These are phyloP conservation scores for Penicillium atrosanguineum DNA, from an alignment of 495 filamentous ascomycete genomes.

Conservation along the genomic window DNA sequence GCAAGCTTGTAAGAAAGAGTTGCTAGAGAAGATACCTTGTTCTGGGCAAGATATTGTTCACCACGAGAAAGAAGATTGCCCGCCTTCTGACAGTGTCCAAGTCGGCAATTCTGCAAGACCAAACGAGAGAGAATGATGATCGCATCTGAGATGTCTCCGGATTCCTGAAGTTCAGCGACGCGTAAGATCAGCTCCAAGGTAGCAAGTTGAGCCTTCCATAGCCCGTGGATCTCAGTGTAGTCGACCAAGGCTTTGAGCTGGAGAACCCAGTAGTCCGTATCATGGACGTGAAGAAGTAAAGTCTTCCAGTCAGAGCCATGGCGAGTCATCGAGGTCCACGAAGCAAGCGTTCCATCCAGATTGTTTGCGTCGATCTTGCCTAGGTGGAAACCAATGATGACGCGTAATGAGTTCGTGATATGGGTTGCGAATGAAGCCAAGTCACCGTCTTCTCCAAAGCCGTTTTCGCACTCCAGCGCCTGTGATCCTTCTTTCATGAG, in stretches of 20 bases:
- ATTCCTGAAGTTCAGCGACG: conserved; percentile 51
- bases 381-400: conserved; percentile 54
- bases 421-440: conserved; percentile 54
- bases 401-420: conserved; percentile 53
- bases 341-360: conserved; percentile 43
- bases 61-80: conserved; percentile 61
- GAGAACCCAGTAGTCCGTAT: conserved; percentile 54
- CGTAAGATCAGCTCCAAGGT: conserved; percentile 48
- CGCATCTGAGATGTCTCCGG: conserved; percentile 51
- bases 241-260: conserved; percentile 71
- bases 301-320: conserved; percentile 46
- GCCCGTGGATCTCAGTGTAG: conserved; percentile 74
- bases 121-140: conserved; percentile 58
- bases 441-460: conserved; percentile 52
- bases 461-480: conserved; percentile 22
- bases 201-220: conserved; percentile 51
- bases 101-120: conserved; percentile 67
- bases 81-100: conserved; percentile 77
- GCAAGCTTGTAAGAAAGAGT: conserved; percentile 63
- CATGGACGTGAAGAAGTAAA: conserved; percentile 58
- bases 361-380: conserved; percentile 44
- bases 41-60: conserved; percentile 41
- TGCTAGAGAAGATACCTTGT: conserved; percentile 39
- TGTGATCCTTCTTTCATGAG: conserved; percentile 38
- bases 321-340: conserved; percentile 36